Conservation (phyloP, 306 rosid species). For the Cicer cuneatum region DNA sequence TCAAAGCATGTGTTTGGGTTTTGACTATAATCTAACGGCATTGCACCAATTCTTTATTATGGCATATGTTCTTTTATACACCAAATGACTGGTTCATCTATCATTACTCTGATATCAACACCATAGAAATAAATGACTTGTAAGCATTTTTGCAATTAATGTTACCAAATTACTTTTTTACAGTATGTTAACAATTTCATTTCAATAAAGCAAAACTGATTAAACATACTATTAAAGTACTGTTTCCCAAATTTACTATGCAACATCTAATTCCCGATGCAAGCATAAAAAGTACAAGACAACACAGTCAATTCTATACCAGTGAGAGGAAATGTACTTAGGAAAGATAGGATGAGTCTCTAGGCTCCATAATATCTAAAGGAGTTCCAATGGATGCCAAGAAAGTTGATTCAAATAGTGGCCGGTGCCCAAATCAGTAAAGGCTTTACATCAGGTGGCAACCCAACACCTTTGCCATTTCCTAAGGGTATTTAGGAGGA, state of each 20-base stretch:
- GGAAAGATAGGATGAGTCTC: background rate
- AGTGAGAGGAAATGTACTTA: background rate
- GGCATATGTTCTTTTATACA: background rate
- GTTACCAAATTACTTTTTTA: background rate
- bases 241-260: background rate
- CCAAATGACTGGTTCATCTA: background rate
- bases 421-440: background rate
- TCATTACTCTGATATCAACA: background rate
- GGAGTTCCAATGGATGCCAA: background rate
- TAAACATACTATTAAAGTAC: background rate
- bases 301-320: background rate
- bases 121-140: background rate
- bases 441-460: background rate
- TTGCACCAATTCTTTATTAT: background rate
- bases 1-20: background rate
- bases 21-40: background rate
- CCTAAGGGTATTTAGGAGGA: background rate
- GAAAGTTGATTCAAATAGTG: background rate
- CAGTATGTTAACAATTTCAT: too few species aligned
- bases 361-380: background rate
- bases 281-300: background rate
- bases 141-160: background rate
- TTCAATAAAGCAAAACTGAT: too few species aligned
- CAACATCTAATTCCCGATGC: background rate
- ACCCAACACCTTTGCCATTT: background rate